Evolutionary conservation across 2,329 filamentous ascomycete genomes (phyloP).

Genomic region (Fusarium ramigenum): DNA sequence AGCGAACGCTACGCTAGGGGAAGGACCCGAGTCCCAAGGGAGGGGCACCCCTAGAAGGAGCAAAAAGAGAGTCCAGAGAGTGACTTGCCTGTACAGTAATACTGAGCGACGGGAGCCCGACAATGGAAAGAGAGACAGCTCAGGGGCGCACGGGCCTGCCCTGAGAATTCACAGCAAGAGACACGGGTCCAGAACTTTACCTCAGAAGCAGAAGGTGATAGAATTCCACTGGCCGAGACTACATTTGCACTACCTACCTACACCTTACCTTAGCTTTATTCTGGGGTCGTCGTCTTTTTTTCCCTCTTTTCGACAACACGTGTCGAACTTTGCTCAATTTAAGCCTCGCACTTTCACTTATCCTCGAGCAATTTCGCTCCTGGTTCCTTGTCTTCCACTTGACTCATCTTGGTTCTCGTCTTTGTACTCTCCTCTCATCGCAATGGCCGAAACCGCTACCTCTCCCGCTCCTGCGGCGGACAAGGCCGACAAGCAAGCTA

Average conservation of each 20-base stretch:
- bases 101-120: not conserved
- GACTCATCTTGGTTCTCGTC: conserved; percentile 10
- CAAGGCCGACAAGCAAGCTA: conserved; percentile 46
- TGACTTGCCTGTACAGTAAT: not conserved
- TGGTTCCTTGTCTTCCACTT: conserved; percentile 29
- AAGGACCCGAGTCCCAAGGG: conserved; percentile 33
- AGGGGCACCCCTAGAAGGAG: conserved; percentile 20
- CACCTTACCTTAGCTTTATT: conserved; percentile 24
- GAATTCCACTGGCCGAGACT: conserved; percentile 30
- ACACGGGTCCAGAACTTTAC: conserved; percentile 40
- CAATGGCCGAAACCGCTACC: conserved; percentile 58
- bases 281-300: conserved; percentile 29
- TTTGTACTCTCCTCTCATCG: conserved; percentile 41
- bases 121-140: conserved; percentile 16
- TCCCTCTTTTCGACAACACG: conserved; percentile 28
- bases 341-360: conserved; percentile 2
- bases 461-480: conserved; percentile 54
- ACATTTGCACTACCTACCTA: not conserved
- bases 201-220: conserved; percentile 38
- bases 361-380: conserved; percentile 33
- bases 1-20: conserved; percentile 37
- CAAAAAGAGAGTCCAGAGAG: conserved; percentile 11
- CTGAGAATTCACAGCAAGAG: conserved; percentile 35
- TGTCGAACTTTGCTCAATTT: conserved; percentile 24
- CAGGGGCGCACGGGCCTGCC: conserved; percentile 37